Evolutionary conservation across 345 rosid genomes (phyloP).

Genomic region (Ailanthus altissimus): DNA sequence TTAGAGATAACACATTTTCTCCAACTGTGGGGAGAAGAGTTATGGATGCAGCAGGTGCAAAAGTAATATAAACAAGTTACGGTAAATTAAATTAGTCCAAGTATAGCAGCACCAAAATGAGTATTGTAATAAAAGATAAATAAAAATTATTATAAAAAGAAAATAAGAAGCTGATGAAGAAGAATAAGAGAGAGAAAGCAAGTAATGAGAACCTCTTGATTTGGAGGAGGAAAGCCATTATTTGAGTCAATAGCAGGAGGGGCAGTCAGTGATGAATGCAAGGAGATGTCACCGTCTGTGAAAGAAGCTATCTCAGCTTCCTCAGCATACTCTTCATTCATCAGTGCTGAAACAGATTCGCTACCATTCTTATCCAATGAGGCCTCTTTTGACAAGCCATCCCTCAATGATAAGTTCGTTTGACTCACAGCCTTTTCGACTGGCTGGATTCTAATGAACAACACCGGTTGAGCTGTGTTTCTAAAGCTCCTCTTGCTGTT

Average conservation of each 20-base stretch:
- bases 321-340: conserved; percentile 77
- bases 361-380: conserved; percentile 43
- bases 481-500: conserved; percentile 72
- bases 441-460: conserved; percentile 63
- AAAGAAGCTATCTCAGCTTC: conserved; percentile 75
- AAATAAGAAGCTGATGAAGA: neutral
- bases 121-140: neutral
- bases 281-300: conserved; percentile 79
- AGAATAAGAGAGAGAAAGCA: conserved; percentile 3
- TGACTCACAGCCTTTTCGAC: conserved; percentile 35
- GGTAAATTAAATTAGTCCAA: neutral
- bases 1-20: neutral
- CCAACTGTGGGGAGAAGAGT: neutral
- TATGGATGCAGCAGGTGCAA: neutral
- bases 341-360: conserved; percentile 73
- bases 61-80: conserved; percentile 17
- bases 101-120: conserved; percentile 5
- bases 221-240: conserved; percentile 46
- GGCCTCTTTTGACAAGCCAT: conserved; percentile 40
- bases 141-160: too few species aligned
- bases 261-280: conserved; percentile 68
- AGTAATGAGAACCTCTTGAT: conserved; percentile 45
- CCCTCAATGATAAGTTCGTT: conserved; percentile 42
- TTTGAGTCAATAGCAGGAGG: conserved; percentile 46
- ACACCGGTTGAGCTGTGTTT: conserved; percentile 70